These are phyloP conservation scores for Penicillium angulare DNA, from an alignment of 495 filamentous ascomycete genomes.

Conservation along the genomic window DNA sequence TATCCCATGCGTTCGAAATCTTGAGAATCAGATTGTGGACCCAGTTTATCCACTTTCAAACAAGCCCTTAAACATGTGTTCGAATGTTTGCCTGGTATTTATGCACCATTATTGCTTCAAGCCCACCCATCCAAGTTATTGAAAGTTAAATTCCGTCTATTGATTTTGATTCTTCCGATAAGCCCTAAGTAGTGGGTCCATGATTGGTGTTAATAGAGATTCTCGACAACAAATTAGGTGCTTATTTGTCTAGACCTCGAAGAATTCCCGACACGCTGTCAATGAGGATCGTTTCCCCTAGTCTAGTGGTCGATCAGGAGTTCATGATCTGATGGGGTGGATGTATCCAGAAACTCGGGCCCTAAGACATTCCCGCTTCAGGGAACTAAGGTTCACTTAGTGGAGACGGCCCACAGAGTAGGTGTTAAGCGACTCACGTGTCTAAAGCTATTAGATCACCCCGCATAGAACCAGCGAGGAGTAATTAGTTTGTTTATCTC, in stretches of 20 bases:
- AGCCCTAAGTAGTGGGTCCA: not conserved
- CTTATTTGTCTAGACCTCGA: too few relatives aligned
- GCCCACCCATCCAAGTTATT: not conserved
- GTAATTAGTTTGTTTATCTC: not conserved
- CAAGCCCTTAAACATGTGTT: not conserved
- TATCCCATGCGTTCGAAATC: not conserved
- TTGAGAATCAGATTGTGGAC: too few relatives aligned
- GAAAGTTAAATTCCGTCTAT: not conserved
- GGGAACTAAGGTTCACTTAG: not conserved
- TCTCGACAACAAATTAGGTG: too few relatives aligned
- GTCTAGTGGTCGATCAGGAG: not conserved
- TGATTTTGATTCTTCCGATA: not conserved
- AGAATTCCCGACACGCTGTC: too few relatives aligned
- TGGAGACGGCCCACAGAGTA: not conserved
- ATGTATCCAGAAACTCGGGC: not conserved
- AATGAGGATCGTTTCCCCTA: too few relatives aligned
- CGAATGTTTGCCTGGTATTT: not conserved
- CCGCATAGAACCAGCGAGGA: not conserved
- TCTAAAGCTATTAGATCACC: not conserved
- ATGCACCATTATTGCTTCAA: not conserved
- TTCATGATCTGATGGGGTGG: not conserved
- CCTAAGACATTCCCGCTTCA: not conserved
- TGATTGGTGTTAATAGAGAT: too few relatives aligned
- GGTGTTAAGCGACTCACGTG: slow-evolving; percentile 7
- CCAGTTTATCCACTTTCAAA: too few relatives aligned